Conservation (phyloP, 2,329 filamentous ascomycete genomes). For the Alternaria postmessia region DNA sequence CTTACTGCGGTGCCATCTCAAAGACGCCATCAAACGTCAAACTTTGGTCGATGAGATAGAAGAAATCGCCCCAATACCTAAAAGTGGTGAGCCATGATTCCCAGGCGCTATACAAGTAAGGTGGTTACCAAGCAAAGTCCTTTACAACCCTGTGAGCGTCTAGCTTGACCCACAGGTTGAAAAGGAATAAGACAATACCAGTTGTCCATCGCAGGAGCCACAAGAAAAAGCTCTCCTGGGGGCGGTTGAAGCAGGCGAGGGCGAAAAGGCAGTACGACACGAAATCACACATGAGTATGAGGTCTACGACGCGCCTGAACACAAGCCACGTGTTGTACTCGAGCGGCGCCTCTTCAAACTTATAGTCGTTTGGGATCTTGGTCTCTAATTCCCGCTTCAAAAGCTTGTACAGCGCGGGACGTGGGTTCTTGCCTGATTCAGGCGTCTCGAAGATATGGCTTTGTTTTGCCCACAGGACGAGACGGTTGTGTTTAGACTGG, state of each 20-base stretch:
- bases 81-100: neutral
- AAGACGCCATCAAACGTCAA: constrained; percentile 98
- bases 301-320: constrained; percentile 92
- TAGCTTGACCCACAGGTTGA: constrained; percentile 98
- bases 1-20: constrained; percentile 84
- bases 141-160: constrained; percentile 98
- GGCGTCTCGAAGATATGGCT: constrained; percentile 87
- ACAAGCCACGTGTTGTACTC: constrained; percentile 99
- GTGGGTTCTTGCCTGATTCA: constrained; percentile 78
- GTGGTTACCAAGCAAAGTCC: constrained; percentile 83
- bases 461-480: constrained; percentile 87
- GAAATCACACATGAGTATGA: constrained; percentile 99
- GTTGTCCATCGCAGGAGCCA: constrained; percentile 78
- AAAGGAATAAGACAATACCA: constrained; percentile 81
- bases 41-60: constrained; percentile 97
- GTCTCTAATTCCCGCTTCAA: constrained; percentile 91
- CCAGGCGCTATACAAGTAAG: neutral
- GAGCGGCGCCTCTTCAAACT: constrained; percentile 88
- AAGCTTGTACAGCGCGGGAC: constrained; percentile 81
- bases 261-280: constrained; percentile 96
- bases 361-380: constrained; percentile 93
- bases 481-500: constrained; percentile 86
- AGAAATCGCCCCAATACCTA: constrained; percentile 96
- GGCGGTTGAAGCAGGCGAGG: constrained; percentile 81
- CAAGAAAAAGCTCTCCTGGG: constrained; percentile 75